Conservation (phyloP, 2,329 filamentous ascomycete genomes). For the Calonectria fujianensis region DNA sequence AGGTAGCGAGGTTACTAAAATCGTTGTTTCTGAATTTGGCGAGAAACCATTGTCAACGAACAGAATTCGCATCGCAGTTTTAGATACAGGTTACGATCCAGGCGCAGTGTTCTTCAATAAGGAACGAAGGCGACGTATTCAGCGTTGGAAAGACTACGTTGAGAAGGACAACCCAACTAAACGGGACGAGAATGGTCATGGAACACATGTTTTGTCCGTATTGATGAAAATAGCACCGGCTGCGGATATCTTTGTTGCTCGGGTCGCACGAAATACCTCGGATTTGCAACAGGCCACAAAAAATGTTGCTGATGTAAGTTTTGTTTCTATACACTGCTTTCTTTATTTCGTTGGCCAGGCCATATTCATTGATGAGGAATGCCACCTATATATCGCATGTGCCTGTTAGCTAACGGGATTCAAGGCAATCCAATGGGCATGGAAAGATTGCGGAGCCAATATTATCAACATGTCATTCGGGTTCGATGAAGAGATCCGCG, state of each 20-base stretch:
- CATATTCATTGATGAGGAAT: too few relatives aligned
- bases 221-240: conserved; percentile 31
- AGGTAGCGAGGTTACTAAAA: background rate
- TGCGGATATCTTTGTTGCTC: conserved; percentile 31
- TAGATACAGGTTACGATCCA: conserved; percentile 32
- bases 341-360: background rate
- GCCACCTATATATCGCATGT: background rate
- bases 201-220: conserved; percentile 33
- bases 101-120: conserved; percentile 9
- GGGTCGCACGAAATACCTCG: conserved; percentile 8
- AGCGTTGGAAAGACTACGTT: conserved; percentile 17
- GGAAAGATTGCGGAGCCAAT: conserved; percentile 23
- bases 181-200: conserved; percentile 24
- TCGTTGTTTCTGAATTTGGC: background rate
- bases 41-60: background rate
- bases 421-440: conserved; percentile 30
- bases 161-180: too few relatives aligned
- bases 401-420: background rate
- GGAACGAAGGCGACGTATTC: too few relatives aligned
- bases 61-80: conserved; percentile 25
- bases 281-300: conserved; percentile 15
- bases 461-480: conserved; percentile 30
- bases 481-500: conserved; percentile 13
- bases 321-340: background rate
- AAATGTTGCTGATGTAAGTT: conserved; percentile 30